phyloP scores from a whole-genome alignment of 805 yeast genomes.

The Starmerella apicola region DNA sequence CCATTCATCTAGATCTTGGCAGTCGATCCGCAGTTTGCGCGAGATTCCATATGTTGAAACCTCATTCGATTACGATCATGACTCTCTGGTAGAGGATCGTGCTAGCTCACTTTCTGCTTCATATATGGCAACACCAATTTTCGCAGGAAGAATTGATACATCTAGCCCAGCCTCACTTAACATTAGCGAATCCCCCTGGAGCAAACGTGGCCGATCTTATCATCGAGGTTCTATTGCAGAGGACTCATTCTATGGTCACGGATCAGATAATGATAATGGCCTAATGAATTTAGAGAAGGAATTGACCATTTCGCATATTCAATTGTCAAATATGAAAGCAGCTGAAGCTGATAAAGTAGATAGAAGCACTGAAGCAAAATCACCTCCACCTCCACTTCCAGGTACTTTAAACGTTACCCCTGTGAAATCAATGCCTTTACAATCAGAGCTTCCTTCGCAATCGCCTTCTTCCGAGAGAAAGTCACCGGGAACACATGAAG shows the following conservation, averaged over 20 bases:
- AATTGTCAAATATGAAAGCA: neutral
- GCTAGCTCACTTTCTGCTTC: constrained; percentile 1
- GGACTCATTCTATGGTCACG: neutral
- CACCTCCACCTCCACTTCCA: too few species aligned
- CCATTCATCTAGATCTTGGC: constrained; percentile 1
- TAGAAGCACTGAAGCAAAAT: neutral
- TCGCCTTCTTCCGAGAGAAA: neutral
- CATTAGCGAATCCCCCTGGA: neutral
- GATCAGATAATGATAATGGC: neutral
- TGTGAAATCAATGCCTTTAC: neutral
- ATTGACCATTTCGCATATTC: neutral
- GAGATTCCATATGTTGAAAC: constrained; percentile 22
- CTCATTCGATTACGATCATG: constrained; percentile 13
- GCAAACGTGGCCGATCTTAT: too few species aligned
- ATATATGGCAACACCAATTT: constrained; percentile 6
- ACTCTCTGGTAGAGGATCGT: constrained; percentile 7
- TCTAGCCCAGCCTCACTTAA: neutral
- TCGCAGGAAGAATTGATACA: neutral
- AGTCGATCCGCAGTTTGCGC: constrained; percentile 19
- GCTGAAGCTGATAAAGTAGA: neutral
- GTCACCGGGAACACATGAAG: neutral
- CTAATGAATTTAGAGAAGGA: neutral
- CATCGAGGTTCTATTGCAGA: neutral
- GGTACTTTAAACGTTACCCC: neutral
- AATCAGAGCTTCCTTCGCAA: too few species aligned